Conservation (phyloP, 2,329 filamentous ascomycete genomes). For the Seiridium unicorne region DNA sequence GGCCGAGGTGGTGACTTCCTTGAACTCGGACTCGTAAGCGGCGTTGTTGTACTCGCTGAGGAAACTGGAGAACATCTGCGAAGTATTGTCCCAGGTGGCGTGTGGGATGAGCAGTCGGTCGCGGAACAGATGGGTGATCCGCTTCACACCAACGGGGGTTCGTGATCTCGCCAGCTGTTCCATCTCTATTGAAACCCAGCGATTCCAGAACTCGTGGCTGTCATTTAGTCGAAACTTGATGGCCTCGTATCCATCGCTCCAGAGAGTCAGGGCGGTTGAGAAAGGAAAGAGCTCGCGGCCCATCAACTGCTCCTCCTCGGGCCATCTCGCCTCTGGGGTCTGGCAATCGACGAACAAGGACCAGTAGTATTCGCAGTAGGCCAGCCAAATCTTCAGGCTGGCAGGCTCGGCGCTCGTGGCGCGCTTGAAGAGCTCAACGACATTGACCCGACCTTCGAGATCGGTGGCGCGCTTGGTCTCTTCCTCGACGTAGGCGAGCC, state of each 20-base stretch:
- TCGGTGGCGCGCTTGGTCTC: conserved; percentile 59
- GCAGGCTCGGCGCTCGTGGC: conserved; percentile 70
- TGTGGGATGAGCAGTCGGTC: conserved; percentile 73
- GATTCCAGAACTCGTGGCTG: conserved; percentile 77
- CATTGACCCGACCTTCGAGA: conserved; percentile 65
- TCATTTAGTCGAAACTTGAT: conserved; percentile 74
- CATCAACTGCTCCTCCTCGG: conserved; percentile 66
- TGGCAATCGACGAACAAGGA: conserved; percentile 66
- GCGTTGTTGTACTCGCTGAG: conserved; percentile 67
- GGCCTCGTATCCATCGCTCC: conserved; percentile 69
- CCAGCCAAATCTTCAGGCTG: conserved; percentile 72
- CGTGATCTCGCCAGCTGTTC: conserved; percentile 60
- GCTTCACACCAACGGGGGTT: conserved; percentile 57
- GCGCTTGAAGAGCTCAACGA: conserved; percentile 70
- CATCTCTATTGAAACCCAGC: conserved; percentile 71
- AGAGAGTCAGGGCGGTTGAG: conserved; percentile 64
- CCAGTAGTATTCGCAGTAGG: conserved; percentile 78
- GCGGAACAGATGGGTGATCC: conserved; percentile 67
- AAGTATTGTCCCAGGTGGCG: conserved; percentile 71
- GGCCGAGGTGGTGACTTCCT: conserved; percentile 61
- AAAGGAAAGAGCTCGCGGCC: conserved; percentile 72
- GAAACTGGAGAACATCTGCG: conserved; percentile 72
- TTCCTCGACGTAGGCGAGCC: conserved; percentile 76
- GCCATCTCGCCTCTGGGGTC: conserved; percentile 52
- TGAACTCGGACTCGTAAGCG: conserved; percentile 75